Base-by-base conservation (phyloP, 305 asterid species). In the Plantago rigida region DNA sequence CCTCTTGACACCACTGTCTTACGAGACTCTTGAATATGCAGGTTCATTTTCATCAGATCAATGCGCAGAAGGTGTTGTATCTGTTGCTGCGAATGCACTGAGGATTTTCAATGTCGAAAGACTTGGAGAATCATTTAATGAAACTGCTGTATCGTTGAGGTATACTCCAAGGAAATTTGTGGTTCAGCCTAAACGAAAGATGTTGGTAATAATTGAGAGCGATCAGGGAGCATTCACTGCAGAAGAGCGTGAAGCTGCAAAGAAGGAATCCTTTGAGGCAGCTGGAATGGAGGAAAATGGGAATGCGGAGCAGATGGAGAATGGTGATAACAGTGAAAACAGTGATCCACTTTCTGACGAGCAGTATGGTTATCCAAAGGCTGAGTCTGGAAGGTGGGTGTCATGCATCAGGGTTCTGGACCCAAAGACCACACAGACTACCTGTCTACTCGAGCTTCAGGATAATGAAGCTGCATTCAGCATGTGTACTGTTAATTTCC, bases 21-120 rank as follows among this genome's bases (percentile, higher is more conserved):
- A 93, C 47, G 99, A 93, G 72, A 85, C 89, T 68, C 97, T 93
- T 64, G 99, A 93, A 74, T 93, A 73, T 77, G 95, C 99, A 55
- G 97, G 97, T 67, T 93, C 99, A 13, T 93, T 93, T 83, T 83
- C 97, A 51, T 93, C 99, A 1, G 99, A 93, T 77, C 97, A 93
- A 83, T 93, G 99, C 77, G 95, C 96, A n/a, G 99, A 93, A 81
- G 99, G 99, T 78, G 96, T 93, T 48, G 99, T 89, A 58, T 80
- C 99, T 66, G 99, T 93, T 34, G 99, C 99, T 59, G 99, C 95
- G 58, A 96, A 93, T 70, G 99, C 99, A 12, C 73, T 93, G 41
- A 81, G 97, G 78, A 94, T 93, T 74, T 93, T 93, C 68, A 87
- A 92, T n/a, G 82, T 93, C 17, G 99, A 93, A 77, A 89, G 97